Percentiles rank a stretch among this genome's conserved stretches.
Conservation (phyloP, 768 basidiomycete genomes). For the Suillus paluster region DNA sequence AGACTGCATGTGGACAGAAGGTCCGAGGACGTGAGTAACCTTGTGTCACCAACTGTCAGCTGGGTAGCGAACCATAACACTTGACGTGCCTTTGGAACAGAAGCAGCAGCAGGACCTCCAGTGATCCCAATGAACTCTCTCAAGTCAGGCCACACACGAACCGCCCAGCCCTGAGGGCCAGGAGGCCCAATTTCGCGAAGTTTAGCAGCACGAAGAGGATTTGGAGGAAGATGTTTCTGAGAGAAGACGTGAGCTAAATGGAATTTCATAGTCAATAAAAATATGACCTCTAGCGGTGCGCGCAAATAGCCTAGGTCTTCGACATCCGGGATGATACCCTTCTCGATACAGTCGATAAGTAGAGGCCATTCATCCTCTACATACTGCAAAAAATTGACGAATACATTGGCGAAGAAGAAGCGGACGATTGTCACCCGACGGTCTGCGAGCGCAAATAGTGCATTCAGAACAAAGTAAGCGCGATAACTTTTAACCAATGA, state of each 20-base stretch:
- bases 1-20: constrained; percentile 8
- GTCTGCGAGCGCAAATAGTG: constrained; percentile 12
- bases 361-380: constrained; percentile 14
- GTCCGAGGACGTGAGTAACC: constrained; percentile 11
- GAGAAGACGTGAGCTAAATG: background rate
- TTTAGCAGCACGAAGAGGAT: constrained; percentile 12
- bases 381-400: constrained; percentile 9
- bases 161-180: constrained; percentile 4
- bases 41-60: background rate
- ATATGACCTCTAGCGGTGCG: constrained; percentile 8
- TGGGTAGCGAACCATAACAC: background rate
- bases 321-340: constrained; percentile 12
- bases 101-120: constrained; percentile 9
- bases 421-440: constrained; percentile 4
- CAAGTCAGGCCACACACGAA: constrained; percentile 12
- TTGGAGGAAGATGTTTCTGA: constrained; percentile 9
- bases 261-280: background rate
- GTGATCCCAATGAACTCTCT: constrained; percentile 3
- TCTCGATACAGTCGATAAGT: constrained; percentile 9
- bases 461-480: constrained; percentile 15
- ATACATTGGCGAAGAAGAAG: constrained; percentile 1
- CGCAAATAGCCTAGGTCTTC: constrained; percentile 6
- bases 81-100: constrained; percentile 6
- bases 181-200: constrained; percentile 8
- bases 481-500: constrained; percentile 20